Evolutionary conservation across 257 asterid genomes (phyloP).

Genomic region (Dorcoceras hygrometricum): DNA sequence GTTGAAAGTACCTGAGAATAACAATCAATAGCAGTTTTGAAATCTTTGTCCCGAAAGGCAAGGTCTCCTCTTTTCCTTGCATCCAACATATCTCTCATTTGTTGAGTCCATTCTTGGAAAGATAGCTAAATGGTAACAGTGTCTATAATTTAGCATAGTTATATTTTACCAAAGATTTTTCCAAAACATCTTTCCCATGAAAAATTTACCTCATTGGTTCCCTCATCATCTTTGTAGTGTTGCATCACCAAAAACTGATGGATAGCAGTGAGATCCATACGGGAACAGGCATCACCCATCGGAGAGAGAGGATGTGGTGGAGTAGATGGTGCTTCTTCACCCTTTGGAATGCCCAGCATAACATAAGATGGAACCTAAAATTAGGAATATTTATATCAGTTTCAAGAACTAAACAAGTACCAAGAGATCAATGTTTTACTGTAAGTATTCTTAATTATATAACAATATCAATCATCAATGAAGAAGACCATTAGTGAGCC

Average conservation of each 20-base stretch:
- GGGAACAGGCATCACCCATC: slow-evolving; percentile 94
- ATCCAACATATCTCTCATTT: slow-evolving; percentile 91
- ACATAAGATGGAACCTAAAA: slow-evolving; percentile 81
- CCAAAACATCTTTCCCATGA: slow-evolving; percentile 18
- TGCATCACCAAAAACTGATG: slow-evolving; percentile 89
- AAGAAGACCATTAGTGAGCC: not conserved
- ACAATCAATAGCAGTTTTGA: slow-evolving; percentile 82
- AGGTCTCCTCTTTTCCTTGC: slow-evolving; percentile 95
- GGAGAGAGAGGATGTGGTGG: slow-evolving; percentile 95
- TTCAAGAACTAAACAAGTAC: not conserved
- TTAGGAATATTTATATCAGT: slow-evolving; percentile 15
- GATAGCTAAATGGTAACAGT: slow-evolving; percentile 54
- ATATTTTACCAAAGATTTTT: slow-evolving; percentile 6
- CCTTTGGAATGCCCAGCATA: slow-evolving; percentile 89
- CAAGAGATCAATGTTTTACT: not conserved
- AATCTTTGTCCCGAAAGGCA: slow-evolving; percentile 95
- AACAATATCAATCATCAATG: not conserved
- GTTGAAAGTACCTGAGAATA: slow-evolving; percentile 64
- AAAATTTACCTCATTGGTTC: slow-evolving; percentile 78
- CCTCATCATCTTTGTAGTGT: slow-evolving; percentile 92
- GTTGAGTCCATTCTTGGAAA: slow-evolving; percentile 99
- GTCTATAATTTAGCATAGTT: slow-evolving; percentile 22
- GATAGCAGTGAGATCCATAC: slow-evolving; percentile 96
- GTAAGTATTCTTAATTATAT: too few relatives aligned
- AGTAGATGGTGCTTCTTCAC: slow-evolving; percentile 78